Base-by-base conservation (phyloP, 352 stramenopile genomes). In the Phytophthora pistaciae region DNA sequence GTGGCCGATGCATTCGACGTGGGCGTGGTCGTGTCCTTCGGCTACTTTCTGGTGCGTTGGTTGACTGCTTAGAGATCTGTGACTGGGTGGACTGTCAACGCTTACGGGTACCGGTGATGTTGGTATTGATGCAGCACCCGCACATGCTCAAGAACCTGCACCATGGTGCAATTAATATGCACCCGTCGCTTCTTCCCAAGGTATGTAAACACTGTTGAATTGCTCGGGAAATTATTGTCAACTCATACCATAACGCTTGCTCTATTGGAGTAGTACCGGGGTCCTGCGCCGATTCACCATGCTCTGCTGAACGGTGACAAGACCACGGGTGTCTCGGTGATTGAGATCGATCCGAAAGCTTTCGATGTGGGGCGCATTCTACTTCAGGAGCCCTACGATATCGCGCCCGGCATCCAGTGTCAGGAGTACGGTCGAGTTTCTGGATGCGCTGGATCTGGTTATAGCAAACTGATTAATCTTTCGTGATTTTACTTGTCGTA, bases 1-100 rank as follows among this genome's bases (percentile, higher is more conserved):
- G 78, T 79, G 9, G 67, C 57, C 0, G 62, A 78, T 5, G 23
- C 16, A 1, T 96, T 95, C 66, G 89, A 96, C 56, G 83, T 97
- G 7, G 91, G 88, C 8, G 89, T 97, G 2, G 91, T 97, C 40
- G 90, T 96, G n/a, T 96, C 90, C 3, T 97, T 97, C 60, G 91
- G 91, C 9, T 96, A 96, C 77, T 94, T 94, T 44, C 60, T 95
- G 56, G 84, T 91, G 66, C 40, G 71, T 66, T 56, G 13, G 16
- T 53, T 5, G 25, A 7, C 18, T 21, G 16, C n/a, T 3, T 23
- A 14, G 18, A 20, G 18, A 50, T 7, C 16, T 13, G 42, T n/a
- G n/a, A 50, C 1, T 50, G n/a, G 8, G n/a, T 3, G 1, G 8
- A 50, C 42, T 14, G 42, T 23, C 14, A 21, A 50, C n/a, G 18